phyloP scores from a whole-genome alignment of 495 filamentous ascomycete genomes.

The Podospora anserina region DNA sequence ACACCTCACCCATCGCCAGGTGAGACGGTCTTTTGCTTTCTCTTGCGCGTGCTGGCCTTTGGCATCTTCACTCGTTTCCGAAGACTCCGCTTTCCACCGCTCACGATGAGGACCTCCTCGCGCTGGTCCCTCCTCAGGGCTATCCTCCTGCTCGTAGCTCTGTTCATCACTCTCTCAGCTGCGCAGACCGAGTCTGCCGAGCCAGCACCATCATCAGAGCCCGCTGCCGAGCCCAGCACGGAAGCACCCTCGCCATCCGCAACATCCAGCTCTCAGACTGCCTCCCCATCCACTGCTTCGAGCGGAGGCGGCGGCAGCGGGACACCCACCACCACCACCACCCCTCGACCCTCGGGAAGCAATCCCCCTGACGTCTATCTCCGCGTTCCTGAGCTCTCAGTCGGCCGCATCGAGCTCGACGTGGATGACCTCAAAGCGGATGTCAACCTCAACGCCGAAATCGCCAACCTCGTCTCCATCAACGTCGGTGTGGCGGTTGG shows the following conservation, averaged over 20 bases:
- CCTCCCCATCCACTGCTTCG: slow-evolving; percentile 11
- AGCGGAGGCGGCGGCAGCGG: slow-evolving; percentile 14
- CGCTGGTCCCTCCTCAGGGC: slow-evolving; percentile 23
- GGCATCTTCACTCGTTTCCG: slow-evolving; percentile 24
- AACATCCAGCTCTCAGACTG: slow-evolving; percentile 5
- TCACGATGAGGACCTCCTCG: slow-evolving; percentile 28
- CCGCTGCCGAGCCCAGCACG: slow-evolving; percentile 16
- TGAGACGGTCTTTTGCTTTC: background rate
- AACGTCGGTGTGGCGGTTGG: slow-evolving; percentile 54
- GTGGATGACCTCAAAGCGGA: slow-evolving; percentile 54
- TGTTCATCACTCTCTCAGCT: slow-evolving; percentile 15
- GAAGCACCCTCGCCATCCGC: slow-evolving; percentile 12
- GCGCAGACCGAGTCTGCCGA: slow-evolving; percentile 23
- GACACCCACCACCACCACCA: slow-evolving; percentile 13
- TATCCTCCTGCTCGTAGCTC: slow-evolving; percentile 19
- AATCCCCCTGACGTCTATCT: slow-evolving; percentile 52
- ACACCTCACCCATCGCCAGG: background rate
- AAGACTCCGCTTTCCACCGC: background rate
- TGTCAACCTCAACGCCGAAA: slow-evolving; percentile 54
- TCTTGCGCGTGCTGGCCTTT: background rate
- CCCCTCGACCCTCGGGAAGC: slow-evolving; percentile 19
- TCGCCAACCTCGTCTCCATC: slow-evolving; percentile 52
- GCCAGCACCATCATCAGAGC: slow-evolving; percentile 18
- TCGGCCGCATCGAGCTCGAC: slow-evolving; percentile 54
- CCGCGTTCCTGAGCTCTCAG: slow-evolving; percentile 51